phyloP scores from a whole-genome alignment of 2,329 filamentous ascomycete genomes.

The Aspergillus spinulosporus region DNA sequence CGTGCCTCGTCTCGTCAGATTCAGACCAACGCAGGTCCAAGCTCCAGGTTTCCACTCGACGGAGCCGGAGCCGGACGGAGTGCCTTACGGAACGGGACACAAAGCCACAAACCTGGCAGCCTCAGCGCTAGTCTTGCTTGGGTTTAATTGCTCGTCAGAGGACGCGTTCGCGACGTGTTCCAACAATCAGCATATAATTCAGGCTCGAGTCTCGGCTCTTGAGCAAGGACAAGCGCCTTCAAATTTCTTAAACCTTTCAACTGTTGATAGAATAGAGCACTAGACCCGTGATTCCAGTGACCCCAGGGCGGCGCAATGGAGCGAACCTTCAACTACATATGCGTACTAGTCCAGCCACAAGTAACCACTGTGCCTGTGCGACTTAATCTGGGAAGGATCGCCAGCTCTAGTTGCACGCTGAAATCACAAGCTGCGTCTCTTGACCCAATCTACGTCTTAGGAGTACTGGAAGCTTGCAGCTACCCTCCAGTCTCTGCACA shows the following conservation, averaged over 20 bases:
- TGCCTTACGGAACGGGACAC: conserved; percentile 3
- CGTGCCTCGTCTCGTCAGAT: neutral
- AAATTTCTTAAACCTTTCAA: neutral
- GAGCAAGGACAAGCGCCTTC: neutral
- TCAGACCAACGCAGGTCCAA: conserved; percentile 10
- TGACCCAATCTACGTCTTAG: neutral
- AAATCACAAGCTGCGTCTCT: neutral
- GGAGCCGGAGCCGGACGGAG: neutral
- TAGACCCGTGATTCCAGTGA: neutral
- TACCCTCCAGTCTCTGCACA: neutral
- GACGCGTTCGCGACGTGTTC: conserved; percentile 4
- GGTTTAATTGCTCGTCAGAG: conserved; percentile 1
- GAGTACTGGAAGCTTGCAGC: neutral
- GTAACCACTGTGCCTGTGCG: neutral
- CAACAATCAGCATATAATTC: no score
- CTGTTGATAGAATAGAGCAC: neutral
- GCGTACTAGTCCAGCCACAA: neutral
- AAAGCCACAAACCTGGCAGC: conserved; percentile 6
- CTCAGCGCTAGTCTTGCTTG: conserved; percentile 2
- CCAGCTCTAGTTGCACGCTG: neutral
- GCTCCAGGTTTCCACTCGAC: conserved; percentile 2
- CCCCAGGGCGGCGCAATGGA: neutral
- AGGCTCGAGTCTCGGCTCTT: no score
- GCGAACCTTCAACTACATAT: neutral
- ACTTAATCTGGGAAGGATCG: conserved; percentile 4